phyloP scores from a whole-genome alignment of 106 monocot species.

The Dendrobium catenatum region DNA sequence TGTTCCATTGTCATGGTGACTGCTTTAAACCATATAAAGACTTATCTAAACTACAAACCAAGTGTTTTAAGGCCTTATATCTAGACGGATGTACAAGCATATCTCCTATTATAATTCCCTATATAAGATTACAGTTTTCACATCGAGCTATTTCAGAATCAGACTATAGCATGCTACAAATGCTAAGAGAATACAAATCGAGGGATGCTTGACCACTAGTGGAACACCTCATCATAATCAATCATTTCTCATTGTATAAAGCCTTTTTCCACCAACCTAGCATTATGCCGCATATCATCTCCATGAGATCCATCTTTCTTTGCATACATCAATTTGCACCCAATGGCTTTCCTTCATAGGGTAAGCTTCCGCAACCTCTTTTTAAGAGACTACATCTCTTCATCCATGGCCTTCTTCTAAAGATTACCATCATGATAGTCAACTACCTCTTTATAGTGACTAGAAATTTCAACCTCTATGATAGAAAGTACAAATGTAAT shows the following conservation, averaged over 20 bases:
- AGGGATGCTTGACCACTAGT: not conserved
- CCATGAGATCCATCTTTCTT: not conserved
- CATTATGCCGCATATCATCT: not conserved
- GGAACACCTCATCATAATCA: not conserved
- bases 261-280: not conserved
- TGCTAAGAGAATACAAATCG: not conserved
- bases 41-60: not conserved
- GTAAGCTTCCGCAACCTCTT: not conserved
- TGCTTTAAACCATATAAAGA: not conserved
- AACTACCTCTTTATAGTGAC: too few species aligned
- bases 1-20: not conserved
- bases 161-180: not conserved
- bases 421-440: not conserved
- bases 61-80: not conserved
- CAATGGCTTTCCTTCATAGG: not conserved
- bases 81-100: not conserved
- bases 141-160: not conserved
- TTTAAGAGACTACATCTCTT: not conserved
- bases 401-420: not conserved
- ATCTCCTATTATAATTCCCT: not conserved
- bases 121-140: not conserved
- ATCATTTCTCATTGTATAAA: not conserved
- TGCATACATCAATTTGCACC: not conserved
- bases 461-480: not conserved
- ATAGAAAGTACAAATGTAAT: not conserved